A percentile compares a stretch with the other conserved stretches of the same genome.
Evolutionary conservation across 352 stramenopile genomes (phyloP).

Genomic region (Albugo candida): DNA sequence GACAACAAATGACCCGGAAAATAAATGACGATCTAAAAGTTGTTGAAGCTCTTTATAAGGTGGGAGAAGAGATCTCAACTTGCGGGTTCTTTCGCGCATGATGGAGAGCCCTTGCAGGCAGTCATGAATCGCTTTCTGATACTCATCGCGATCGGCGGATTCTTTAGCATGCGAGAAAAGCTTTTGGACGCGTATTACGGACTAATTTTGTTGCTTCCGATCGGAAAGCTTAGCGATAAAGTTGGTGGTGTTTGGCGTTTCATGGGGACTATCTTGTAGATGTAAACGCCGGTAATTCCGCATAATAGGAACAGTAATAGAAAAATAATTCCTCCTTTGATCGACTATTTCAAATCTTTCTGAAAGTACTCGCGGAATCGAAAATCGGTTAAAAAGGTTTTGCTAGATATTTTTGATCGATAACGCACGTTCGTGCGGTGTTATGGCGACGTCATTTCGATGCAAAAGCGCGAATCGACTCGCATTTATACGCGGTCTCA

Average conservation of each 20-base stretch:
- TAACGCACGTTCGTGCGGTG: no score
- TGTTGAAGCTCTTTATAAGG: no score
- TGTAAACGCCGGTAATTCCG: constrained; percentile 30
- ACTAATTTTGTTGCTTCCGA: constrained; percentile 36
- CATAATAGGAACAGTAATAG: constrained; percentile 21
- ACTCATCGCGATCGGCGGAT: constrained; percentile 23
- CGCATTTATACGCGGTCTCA: no score
- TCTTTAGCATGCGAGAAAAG: constrained; percentile 27
- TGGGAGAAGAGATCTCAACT: constrained; percentile 12
- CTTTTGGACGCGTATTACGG: constrained; percentile 26
- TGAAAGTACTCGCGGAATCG: no score
- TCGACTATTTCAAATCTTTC: constrained; percentile 36
- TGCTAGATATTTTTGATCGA: no score
- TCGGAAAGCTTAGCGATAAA: not conserved
- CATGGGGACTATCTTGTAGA: constrained; percentile 26
- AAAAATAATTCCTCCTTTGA: constrained; percentile 25
- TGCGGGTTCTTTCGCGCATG: constrained; percentile 36
- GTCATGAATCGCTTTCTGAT: constrained; percentile 32
- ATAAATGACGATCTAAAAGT: constrained; percentile 44
- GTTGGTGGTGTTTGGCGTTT: no score
- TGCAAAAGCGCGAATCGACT: no score
- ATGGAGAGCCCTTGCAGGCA: constrained; percentile 49
- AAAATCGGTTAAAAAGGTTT: no score
- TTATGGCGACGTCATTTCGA: no score
- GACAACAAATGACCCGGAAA: constrained; percentile 53